Evolutionary conservation across 2,329 filamentous ascomycete genomes (phyloP).

Genomic region (Emmonsia crescens): DNA sequence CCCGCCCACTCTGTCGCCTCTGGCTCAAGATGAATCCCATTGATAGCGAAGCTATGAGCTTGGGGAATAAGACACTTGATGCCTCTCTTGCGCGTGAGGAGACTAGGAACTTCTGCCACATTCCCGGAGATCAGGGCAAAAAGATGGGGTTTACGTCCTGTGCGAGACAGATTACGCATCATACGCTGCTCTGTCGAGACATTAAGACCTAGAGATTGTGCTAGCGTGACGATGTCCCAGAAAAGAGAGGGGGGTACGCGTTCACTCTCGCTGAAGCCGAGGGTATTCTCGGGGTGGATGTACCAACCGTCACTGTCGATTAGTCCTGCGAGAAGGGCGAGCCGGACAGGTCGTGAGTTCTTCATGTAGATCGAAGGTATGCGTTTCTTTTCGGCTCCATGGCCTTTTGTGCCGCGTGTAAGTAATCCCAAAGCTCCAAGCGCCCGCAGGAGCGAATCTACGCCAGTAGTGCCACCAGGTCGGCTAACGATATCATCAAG

Average conservation of each 20-base stretch:
- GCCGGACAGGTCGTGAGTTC: conserved; percentile 12
- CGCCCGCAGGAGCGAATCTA: conserved; percentile 7
- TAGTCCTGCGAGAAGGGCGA: conserved; percentile 10
- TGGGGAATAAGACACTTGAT: conserved; percentile 14
- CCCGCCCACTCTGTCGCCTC: conserved; percentile 39
- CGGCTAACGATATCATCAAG: conserved; percentile 6
- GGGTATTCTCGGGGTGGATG: conserved; percentile 8
- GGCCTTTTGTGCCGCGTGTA: not conserved
- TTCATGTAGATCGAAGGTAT: conserved; percentile 12
- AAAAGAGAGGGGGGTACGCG: conserved; percentile 8
- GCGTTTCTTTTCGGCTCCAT: conserved; percentile 1
- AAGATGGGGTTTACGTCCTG: conserved; percentile 6
- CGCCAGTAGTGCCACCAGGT: conserved; percentile 1
- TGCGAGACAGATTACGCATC: conserved; percentile 1
- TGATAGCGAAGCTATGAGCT: conserved; percentile 29
- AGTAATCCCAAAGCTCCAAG: not conserved
- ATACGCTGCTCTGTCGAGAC: conserved; percentile 6
- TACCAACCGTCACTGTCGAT: conserved; percentile 11
- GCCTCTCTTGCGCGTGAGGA: conserved; percentile 12
- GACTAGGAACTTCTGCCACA: conserved; percentile 14
- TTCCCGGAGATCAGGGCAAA: conserved; percentile 14
- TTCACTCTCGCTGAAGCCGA: conserved; percentile 11
- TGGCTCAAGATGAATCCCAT: conserved; percentile 35
- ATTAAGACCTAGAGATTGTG: conserved; percentile 10
- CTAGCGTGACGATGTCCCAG: conserved; percentile 12